Conservation (phyloP, 768 basidiomycete species). For the Suillus subaureus region DNA sequence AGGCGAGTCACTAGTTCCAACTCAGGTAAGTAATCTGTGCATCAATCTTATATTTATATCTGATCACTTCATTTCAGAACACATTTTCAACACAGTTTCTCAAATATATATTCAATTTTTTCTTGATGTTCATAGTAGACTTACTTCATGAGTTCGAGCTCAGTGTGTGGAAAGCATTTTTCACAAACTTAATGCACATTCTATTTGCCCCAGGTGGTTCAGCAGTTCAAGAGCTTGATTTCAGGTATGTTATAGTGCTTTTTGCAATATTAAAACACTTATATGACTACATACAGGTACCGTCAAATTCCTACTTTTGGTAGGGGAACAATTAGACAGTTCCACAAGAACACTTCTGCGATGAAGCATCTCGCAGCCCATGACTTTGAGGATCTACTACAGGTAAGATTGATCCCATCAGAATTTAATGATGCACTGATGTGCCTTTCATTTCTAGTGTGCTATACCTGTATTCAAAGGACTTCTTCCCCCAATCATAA, state of each 20-base stretch:
- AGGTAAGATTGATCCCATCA: slow-evolving; percentile 18
- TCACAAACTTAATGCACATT: slow-evolving; percentile 27
- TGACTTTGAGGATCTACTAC: slow-evolving; percentile 43
- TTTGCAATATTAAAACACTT: too few species aligned
- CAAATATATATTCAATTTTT: slow-evolving; percentile 19
- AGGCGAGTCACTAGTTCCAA: slow-evolving; percentile 18
- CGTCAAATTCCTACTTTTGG: slow-evolving; percentile 39
- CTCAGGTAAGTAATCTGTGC: slow-evolving; percentile 3
- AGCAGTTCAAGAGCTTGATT: slow-evolving; percentile 17
- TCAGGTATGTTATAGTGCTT: slow-evolving; percentile 12
- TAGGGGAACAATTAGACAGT: slow-evolving; percentile 31
- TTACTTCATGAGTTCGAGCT: slow-evolving; percentile 29
- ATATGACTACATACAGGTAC: too few species aligned
- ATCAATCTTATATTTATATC: too few species aligned
- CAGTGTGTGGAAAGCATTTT: slow-evolving; percentile 26
- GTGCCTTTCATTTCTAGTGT: slow-evolving; percentile 24
- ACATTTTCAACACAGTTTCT: slow-evolving; percentile 32
- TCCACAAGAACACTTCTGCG: slow-evolving; percentile 34
- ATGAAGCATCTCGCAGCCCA: slow-evolving; percentile 38
- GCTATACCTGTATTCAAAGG: slow-evolving; percentile 41
- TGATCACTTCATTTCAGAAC: slow-evolving; percentile 28
- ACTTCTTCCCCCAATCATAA: slow-evolving; percentile 32
- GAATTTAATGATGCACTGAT: background rate
- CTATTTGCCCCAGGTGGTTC: slow-evolving; percentile 13
- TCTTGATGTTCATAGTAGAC: slow-evolving; percentile 18